phyloP scores from a whole-genome alignment of 2,329 filamentous ascomycete genomes.

The Fusarium abutilonis region DNA sequence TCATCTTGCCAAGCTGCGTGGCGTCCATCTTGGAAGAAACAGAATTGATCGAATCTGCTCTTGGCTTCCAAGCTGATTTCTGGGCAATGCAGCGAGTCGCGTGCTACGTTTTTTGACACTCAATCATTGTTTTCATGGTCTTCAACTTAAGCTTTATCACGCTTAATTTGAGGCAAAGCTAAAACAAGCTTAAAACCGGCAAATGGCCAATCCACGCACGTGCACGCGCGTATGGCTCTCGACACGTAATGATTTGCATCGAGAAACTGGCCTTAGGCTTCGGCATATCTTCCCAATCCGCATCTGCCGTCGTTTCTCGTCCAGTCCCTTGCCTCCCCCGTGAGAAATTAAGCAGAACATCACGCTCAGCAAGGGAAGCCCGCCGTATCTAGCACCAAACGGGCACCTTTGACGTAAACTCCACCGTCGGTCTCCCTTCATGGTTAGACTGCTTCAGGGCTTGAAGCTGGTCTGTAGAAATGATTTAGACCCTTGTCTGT shows the following conservation, averaged over 20 bases:
- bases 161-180: no score
- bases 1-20: slow-evolving; percentile 19
- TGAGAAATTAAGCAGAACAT: not conserved
- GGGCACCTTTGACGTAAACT: not conserved
- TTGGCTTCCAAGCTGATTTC: slow-evolving; percentile 18
- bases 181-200: no score
- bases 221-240: no score
- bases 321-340: not conserved
- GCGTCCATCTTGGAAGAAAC: slow-evolving; percentile 8
- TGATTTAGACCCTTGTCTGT: slow-evolving; percentile 15
- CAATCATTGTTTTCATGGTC: no score
- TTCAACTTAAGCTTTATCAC: no score
- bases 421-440: slow-evolving; percentile 33
- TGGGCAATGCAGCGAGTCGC: slow-evolving; percentile 21
- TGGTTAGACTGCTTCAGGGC: slow-evolving; percentile 18
- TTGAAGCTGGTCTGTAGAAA: not conserved
- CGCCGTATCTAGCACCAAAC: slow-evolving; percentile 1
- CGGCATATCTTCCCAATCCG: no score
- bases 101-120: not conserved
- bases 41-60: slow-evolving; percentile 4
- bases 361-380: not conserved
- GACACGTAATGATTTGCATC: no score
- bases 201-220: no score
- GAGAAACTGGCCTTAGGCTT: no score
- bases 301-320: no score